phyloP scores from a whole-genome alignment of 257 asterid species.

The Thymus quinquecostatus region DNA sequence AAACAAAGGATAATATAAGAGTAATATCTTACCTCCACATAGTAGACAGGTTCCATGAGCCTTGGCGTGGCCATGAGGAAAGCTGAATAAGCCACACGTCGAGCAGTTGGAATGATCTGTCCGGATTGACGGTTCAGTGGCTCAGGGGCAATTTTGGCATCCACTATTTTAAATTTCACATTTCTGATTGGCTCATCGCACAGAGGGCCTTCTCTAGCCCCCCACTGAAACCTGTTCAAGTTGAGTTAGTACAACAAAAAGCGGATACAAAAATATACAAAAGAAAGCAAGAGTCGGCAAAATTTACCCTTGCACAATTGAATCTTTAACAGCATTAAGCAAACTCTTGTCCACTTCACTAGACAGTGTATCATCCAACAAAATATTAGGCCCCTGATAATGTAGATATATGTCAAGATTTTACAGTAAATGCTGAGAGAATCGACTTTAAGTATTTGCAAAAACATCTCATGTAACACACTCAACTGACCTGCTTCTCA shows the following conservation, averaged over 20 bases:
- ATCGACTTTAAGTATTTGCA: conserved; percentile 24
- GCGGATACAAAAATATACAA: conserved; percentile 5
- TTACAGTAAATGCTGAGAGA: not conserved
- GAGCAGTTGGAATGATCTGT: conserved; percentile 96
- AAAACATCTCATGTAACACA: not conserved
- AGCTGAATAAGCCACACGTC: conserved; percentile 98
- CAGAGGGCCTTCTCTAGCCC: conserved; percentile 99
- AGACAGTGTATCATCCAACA: conserved; percentile 91
- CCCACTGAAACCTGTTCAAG: conserved; percentile 92
- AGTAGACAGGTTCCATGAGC: conserved; percentile 97
- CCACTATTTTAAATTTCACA: conserved; percentile 94
- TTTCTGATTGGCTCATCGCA: conserved; percentile 98
- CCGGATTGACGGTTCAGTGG: conserved; percentile 98
- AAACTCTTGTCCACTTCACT: conserved; percentile 94
- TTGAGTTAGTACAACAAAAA: conserved; percentile 26
- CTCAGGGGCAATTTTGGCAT: conserved; percentile 94
- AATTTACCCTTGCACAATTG: conserved; percentile 93
- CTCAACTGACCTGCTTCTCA: conserved; percentile 72
- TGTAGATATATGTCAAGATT: conserved; percentile 19
- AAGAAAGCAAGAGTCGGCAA: conserved; percentile 7
- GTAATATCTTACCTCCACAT: conserved; percentile 66
- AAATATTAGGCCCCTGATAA: conserved; percentile 89
- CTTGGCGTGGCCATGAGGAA: conserved; percentile 98
- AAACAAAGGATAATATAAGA: conserved; percentile 5
- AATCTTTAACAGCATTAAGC: conserved; percentile 87